Evolutionary conservation across 768 basidiomycete genomes (phyloP), one percentile per base, ranked within the genome.

Genomic region (Pisolithus microcarpus): DNA sequence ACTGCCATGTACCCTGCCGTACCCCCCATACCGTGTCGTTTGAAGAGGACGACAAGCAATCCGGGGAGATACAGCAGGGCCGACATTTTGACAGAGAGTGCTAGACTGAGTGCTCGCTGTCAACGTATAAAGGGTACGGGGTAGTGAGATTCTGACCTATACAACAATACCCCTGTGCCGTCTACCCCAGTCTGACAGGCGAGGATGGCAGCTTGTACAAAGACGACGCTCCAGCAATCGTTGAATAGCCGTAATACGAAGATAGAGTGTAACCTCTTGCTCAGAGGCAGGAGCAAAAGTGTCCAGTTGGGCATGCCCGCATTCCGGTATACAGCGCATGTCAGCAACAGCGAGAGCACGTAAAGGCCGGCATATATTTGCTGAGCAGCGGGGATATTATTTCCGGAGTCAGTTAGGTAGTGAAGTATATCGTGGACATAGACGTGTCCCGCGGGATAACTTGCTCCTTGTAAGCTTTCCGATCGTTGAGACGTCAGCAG

Each of bases 51-150:
- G 15, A 96, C 82, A 21, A 93, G 70, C 7, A 96, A 74, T 3
- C 88, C 94, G 5, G 96, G 96, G 2, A 96, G 72, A 69, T 92
- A 96, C 8, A 99, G 74, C 28, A 98, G 67, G 40, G 86, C 79
- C 19, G 87, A 93, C 96, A 99, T 98, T 66, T 99, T 99, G 51
- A 96, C 78, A 0, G 92, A 94, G 7, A 98, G 70, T 2, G 93
- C 93, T 6, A 53, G 24, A 16, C 51, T 63, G n/a, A 50, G 38
- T 47, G 49, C 38, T 21, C 49, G 19, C 9, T 34, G 44, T 47
- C 28, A 56, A 37, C 30, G 54, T 16, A 36, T 37, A 16, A 36
- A 23, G 21, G 34, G 46, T 28, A 28, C 4, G 30, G 10, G 8
- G 38, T 39, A 23, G 19, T 5, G 38, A 31, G 7, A 65, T 34